phyloP scores from a whole-genome alignment of 768 basidiomycete genomes.

The Gyrodon lividus region DNA sequence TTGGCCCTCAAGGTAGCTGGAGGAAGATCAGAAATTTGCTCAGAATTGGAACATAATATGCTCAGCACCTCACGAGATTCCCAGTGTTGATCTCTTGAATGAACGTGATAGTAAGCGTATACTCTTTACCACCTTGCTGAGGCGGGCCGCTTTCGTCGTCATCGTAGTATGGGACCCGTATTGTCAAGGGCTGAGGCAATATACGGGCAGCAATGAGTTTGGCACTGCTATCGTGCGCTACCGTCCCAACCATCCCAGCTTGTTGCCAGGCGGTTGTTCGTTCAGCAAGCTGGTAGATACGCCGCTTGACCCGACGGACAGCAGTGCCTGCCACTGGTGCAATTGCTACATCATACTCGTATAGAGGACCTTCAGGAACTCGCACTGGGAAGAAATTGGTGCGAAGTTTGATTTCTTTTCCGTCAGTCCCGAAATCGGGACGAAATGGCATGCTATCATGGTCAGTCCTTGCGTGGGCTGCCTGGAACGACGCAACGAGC shows the following conservation, averaged over 20 bases:
- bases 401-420: constrained; percentile 45
- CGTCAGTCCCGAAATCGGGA: constrained; percentile 46
- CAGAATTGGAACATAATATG: background rate
- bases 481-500: constrained; percentile 38
- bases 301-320: constrained; percentile 40
- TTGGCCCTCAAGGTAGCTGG: constrained; percentile 47
- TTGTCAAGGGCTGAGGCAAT: constrained; percentile 42
- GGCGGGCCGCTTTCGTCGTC: constrained; percentile 41
- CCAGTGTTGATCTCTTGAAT: constrained; percentile 44
- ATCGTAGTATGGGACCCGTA: constrained; percentile 43
- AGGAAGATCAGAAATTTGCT: constrained; percentile 6
- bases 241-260: constrained; percentile 38
- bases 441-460: constrained; percentile 42
- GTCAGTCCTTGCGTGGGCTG: constrained; percentile 21
- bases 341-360: constrained; percentile 49
- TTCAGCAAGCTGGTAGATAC: constrained; percentile 52
- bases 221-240: constrained; percentile 48
- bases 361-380: constrained; percentile 45
- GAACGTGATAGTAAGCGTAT: constrained; percentile 43
- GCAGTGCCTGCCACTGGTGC: constrained; percentile 34
- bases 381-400: constrained; percentile 53
- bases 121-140: constrained; percentile 37
- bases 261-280: constrained; percentile 38
- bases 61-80: constrained; percentile 38
- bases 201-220: constrained; percentile 43